Conservation (phyloP, 192 early-diverging fungal species). For the Thamnidium elegans region DNA sequence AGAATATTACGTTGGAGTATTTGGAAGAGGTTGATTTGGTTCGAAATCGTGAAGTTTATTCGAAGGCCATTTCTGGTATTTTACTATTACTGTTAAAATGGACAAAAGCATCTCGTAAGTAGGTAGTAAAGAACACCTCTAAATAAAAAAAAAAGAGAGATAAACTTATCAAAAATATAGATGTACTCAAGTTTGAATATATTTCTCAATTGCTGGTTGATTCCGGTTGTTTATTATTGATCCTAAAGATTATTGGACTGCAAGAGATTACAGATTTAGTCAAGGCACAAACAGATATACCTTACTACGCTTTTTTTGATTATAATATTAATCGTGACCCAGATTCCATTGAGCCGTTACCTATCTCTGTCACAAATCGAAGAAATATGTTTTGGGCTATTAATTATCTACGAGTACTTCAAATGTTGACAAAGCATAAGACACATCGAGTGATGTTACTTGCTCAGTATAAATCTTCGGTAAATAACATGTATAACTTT, state of each 20-base stretch:
- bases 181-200: slow-evolving; percentile 75
- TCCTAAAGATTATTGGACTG: slow-evolving; percentile 81
- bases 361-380: slow-evolving; percentile 29
- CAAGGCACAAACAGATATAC: slow-evolving; percentile 48
- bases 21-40: slow-evolving; percentile 52
- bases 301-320: slow-evolving; percentile 33
- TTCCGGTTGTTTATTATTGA: slow-evolving; percentile 77
- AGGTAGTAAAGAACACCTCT: too few species aligned
- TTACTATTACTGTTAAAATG: slow-evolving; percentile 64
- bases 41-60: slow-evolving; percentile 69
- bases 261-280: slow-evolving; percentile 51
- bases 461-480: slow-evolving; percentile 81
- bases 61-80: slow-evolving; percentile 70
- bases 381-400: slow-evolving; percentile 69
- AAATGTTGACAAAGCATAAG: slow-evolving; percentile 79
- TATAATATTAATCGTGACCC: neutral
- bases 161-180: slow-evolving; percentile 26
- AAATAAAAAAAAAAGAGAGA: neutral
- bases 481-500: slow-evolving; percentile 7
- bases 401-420: slow-evolving; percentile 72
- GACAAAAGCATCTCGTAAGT: slow-evolving; percentile 62
- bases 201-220: slow-evolving; percentile 76
- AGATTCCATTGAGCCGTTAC: neutral
- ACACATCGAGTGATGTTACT: slow-evolving; percentile 71
- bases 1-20: neutral